Base-by-base conservation (phyloP, 148 eudicot species). In the Mesembryanthemum crystallinum region DNA sequence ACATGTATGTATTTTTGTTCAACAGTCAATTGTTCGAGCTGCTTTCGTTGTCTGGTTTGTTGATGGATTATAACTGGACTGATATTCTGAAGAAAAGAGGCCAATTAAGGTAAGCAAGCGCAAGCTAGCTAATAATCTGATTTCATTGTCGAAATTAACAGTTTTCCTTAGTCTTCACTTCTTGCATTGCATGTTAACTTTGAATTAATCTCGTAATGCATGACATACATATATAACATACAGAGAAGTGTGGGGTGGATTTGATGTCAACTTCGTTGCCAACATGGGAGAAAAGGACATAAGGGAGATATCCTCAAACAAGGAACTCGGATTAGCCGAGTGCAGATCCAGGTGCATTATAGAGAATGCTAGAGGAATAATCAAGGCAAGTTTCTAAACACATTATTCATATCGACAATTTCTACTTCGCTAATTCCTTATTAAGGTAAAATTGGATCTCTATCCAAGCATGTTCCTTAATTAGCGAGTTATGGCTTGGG, bases 41-140 rank as follows among this genome's bases (percentile, higher is more conserved):
- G 68, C 94, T 96, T 20, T 89, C 94, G 25, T 66, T 96, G 89
- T 88, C 88, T 63, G 98, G 97, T 30, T 82, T 96, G 99, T 76
- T 96, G 79, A 96, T 96, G 99, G 99, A 96, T 76, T 87, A 86
- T 81, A 96, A 91, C 69, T 96, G 99, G 99, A 89, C 99, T 33
- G 97, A 92, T 65, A 96, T 96, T 79, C 82, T 96, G 45, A 92
- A 87, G 79, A 81, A 87, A 79, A 96, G 86, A 84, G 79, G 76
- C 12, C 80, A 79, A 65, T 75, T 96, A 42, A 92, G 98, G 99
- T 92, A 76, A 74, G 29, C 14, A 43, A 61, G 27, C 12, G 27
- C 12, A 5, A 47, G 47, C 3, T 24, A 42, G 11, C 24, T 1
- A 43, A 4, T 27, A n/a, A n/a, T 69, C 27, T 13, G 0, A 35